Percentiles rank a stretch among this genome's conserved stretches.
Conservation (phyloP, 2,329 filamentous ascomycete genomes). For the Aspergillus tubingensis region DNA sequence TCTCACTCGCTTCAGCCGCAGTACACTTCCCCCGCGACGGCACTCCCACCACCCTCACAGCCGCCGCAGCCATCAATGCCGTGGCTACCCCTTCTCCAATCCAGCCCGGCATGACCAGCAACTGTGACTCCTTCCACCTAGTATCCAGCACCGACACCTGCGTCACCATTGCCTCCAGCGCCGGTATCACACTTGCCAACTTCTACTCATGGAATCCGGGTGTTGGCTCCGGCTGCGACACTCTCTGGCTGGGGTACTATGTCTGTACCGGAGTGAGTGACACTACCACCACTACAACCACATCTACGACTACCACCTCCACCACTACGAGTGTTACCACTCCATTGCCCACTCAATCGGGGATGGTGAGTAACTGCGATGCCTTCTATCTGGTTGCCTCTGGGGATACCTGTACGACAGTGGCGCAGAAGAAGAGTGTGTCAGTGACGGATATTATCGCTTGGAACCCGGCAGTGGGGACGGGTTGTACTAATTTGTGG, state of each 20-base stretch:
- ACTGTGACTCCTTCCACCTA: slow-evolving; percentile 1
- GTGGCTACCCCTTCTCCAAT: not conserved
- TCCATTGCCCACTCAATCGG: not conserved
- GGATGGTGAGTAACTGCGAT: slow-evolving; percentile 6
- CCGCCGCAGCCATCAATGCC: not conserved
- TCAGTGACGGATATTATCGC: not conserved
- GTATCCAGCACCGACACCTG: slow-evolving; percentile 1
- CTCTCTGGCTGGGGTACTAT: slow-evolving; percentile 17
- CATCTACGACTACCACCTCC: not conserved
- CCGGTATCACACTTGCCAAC: slow-evolving; percentile 10
- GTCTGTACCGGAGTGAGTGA: slow-evolving; percentile 13
- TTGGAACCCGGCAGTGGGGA: slow-evolving; percentile 3
- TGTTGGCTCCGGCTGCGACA: slow-evolving; percentile 8
- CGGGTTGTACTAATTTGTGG: slow-evolving; percentile 2
- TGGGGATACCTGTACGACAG: slow-evolving; percentile 6
- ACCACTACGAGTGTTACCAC: not conserved
- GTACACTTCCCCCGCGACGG: not conserved
- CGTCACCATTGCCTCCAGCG: slow-evolving; percentile 3
- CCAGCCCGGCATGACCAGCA: slow-evolving; percentile 7
- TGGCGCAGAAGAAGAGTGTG: slow-evolving; percentile 4
- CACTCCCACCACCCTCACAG: not conserved
- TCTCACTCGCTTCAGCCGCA: not conserved
- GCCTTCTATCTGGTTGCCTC: not conserved
- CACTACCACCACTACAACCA: not conserved
- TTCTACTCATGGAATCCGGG: slow-evolving; percentile 15